These are phyloP conservation scores for Psilocybe tampanensis DNA, from an alignment of 768 basidiomycete species.

Conservation along the genomic window DNA sequence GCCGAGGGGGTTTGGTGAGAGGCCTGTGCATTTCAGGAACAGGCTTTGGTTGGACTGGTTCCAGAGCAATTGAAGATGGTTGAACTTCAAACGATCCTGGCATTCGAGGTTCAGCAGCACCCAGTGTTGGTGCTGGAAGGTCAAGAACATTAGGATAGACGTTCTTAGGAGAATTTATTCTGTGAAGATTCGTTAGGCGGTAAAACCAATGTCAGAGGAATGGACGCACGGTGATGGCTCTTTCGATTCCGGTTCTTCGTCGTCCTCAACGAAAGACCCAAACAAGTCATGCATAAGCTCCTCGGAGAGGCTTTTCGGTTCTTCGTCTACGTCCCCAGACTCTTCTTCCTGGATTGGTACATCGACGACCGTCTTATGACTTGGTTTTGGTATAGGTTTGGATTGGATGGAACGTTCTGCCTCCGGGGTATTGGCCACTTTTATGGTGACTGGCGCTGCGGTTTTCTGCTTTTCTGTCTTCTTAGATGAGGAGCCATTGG, in stretches of 20 bases:
- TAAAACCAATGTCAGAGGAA: not conserved
- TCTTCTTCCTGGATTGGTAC: not conserved
- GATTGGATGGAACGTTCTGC: not conserved
- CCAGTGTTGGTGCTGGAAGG: not conserved
- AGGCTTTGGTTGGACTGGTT: conserved; percentile 7
- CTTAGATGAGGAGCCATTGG: not conserved
- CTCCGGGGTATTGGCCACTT: no score
- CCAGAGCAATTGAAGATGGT: conserved; percentile 3
- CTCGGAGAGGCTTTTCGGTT: not conserved
- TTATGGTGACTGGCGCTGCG: no score
- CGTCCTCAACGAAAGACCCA: not conserved
- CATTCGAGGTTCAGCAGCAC: not conserved
- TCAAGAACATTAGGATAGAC: not conserved
- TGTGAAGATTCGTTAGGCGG: not conserved
- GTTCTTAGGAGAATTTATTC: not conserved
- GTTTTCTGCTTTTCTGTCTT: not conserved
- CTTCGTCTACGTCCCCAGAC: not conserved
- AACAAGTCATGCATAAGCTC: not conserved
- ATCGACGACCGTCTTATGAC: not conserved
- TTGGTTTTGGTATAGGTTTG: not conserved
- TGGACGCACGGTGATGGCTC: not conserved
- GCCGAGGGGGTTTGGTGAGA: not conserved
- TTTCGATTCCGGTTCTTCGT: not conserved
- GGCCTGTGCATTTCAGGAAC: not conserved
- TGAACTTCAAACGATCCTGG: not conserved